Evolutionary conservation across 202 grass and related monocot genomes (phyloP), one percentile per base, ranked within the genome.

Genomic region (Brachypodium distachyon): DNA sequence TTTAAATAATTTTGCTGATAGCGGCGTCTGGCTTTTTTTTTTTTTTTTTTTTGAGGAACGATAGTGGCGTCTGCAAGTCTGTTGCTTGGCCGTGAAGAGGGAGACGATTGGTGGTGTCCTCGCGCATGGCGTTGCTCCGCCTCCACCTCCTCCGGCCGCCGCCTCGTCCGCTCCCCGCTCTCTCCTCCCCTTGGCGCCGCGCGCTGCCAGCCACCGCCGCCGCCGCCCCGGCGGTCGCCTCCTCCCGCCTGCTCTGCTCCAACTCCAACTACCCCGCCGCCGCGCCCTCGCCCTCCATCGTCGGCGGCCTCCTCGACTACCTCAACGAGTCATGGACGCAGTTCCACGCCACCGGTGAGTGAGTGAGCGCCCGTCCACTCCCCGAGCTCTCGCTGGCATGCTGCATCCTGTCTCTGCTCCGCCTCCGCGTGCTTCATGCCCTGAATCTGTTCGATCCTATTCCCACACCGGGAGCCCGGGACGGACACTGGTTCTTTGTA

Each of bases 241-340:
- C 6, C 63, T 2, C 48, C 43, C 84, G 75, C 28, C 89, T 74
- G 51, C 82, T 92, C 70, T 85, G 67, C 79, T 83, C 84, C 54
- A 33, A 3, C 79, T 83, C 84, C 54, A 33, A 3, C 40, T 47
- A 39, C 56, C n/a, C 58, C 50, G 9, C 62, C 51, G 38, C 17
- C 37, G 2, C 56, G 0, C 12, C 72, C 72, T 75, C 29, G 26
- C 61, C 67, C 3, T 81, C 69, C 31, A 80, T 97, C 81, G 88
- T 97, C 39, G 86, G 72, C 38, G 91, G 80, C 82, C 83, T 97
- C 28, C 87, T 97, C 62, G 91, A 94, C 79, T 97, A 97, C 86
- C 91, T 97, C 74, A 97, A 97, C 83, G 91, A 97, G 63, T 97
- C 94, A 0, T 97, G 94, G 94, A 97, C 94, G 63, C 94, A 97